Percentiles rank a stretch among this genome's conserved stretches.
phyloP scores from a whole-genome alignment of 176 grass and related monocot genomes.

The Chrysopogon serrulatus region DNA sequence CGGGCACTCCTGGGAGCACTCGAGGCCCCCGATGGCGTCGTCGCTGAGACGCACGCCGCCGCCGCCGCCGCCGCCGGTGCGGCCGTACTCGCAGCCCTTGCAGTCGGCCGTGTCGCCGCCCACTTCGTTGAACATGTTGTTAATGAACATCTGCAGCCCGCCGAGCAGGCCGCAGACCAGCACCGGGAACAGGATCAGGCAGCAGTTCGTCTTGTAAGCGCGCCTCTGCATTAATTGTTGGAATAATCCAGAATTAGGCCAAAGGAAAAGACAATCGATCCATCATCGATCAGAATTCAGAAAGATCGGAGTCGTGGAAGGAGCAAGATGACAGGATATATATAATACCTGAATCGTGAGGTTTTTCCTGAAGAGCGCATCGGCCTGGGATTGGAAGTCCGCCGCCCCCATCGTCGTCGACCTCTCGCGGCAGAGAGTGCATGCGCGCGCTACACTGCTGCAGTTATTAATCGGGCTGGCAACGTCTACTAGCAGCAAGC shows the following conservation, averaged over 20 bases:
- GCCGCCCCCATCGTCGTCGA: slow-evolving; percentile 10
- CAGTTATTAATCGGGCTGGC: too few species aligned
- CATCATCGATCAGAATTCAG: not conserved
- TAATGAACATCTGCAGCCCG: not conserved
- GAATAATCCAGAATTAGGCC: too few species aligned
- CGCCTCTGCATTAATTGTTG: slow-evolving; percentile 32
- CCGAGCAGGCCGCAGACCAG: slow-evolving; percentile 25
- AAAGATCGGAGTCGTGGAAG: not conserved
- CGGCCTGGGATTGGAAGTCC: slow-evolving; percentile 28
- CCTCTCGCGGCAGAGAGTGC: too few species aligned
- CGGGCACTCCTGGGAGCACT: not conserved
- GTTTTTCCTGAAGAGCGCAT: slow-evolving; percentile 56
- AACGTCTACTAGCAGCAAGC: too few species aligned
- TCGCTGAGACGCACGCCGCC: not conserved
- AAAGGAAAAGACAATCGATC: too few species aligned
- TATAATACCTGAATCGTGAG: slow-evolving; percentile 29
- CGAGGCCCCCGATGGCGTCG: not conserved
- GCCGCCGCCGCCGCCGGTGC: not conserved
- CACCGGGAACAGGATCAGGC: slow-evolving; percentile 29
- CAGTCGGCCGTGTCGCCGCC: not conserved
- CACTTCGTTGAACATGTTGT: not conserved
- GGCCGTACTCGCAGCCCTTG: not conserved
- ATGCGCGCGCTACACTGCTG: too few species aligned
- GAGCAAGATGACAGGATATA: not conserved
- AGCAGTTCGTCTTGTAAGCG: slow-evolving; percentile 20